Percentiles rank a stretch among this genome's conserved stretches.
These are phyloP conservation scores for Colletotrichum chlorophyti DNA, from an alignment of 2,329 filamentous ascomycete genomes.

Conservation along the genomic window DNA sequence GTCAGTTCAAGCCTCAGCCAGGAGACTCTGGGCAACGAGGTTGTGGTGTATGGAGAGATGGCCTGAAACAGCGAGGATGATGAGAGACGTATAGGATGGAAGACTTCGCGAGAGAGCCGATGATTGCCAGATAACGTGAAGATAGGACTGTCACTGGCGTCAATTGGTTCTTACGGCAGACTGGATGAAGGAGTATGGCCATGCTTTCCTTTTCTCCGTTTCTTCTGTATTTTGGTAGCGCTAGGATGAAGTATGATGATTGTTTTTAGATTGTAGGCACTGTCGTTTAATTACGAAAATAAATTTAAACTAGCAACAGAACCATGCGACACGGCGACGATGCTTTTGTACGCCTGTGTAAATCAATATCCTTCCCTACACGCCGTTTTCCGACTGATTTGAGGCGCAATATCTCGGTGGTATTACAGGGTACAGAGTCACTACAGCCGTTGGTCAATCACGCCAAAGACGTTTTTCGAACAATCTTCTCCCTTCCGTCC, in stretches of 20 bases:
- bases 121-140: neutral
- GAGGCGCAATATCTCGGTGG: neutral
- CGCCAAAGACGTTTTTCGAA: slow-evolving; percentile 29
- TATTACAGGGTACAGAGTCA: neutral
- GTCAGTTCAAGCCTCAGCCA: slow-evolving; percentile 20
- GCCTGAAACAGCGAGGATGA: neutral
- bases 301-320: neutral
- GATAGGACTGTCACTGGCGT: neutral
- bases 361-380: neutral
- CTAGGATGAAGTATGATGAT: neutral
- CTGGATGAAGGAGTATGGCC: neutral
- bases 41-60: slow-evolving; percentile 43
- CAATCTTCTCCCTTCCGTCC: slow-evolving; percentile 75
- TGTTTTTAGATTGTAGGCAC: neutral
- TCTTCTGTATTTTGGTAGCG: slow-evolving; percentile 4
- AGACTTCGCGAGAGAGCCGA: neutral
- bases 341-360: neutral
- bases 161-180: slow-evolving; percentile 7
- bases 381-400: no score
- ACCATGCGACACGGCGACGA: neutral
- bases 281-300: neutral
- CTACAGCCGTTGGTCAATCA: neutral
- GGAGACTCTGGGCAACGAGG: slow-evolving; percentile 30
- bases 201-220: slow-evolving; percentile 16
- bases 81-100: neutral